Conservation (phyloP, 164 flowering plant species). For the Magnolia sinica region DNA sequence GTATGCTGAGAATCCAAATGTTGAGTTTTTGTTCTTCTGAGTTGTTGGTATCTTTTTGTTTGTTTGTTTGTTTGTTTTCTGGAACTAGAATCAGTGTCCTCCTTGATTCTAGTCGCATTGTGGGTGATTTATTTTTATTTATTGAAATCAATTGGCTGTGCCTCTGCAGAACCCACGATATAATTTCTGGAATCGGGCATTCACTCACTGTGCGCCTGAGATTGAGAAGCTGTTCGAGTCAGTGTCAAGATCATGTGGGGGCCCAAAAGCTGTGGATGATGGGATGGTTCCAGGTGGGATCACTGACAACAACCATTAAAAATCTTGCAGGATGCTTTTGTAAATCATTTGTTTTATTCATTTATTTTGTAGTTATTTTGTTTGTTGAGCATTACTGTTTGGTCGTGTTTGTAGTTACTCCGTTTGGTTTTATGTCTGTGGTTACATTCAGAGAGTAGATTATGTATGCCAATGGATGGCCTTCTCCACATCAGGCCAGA, state of each 20-base stretch:
- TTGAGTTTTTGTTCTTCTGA: neutral
- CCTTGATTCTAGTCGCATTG: neutral
- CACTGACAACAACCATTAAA: neutral
- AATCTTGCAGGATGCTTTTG: too few species aligned
- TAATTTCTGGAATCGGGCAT: conserved; percentile 85
- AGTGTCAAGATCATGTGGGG: conserved; percentile 89
- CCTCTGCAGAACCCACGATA: conserved; percentile 79
- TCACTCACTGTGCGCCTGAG: conserved; percentile 91
- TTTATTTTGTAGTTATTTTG: too few species aligned
- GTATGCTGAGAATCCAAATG: neutral
- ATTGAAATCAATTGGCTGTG: neutral
- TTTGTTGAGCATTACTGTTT: too few species aligned
- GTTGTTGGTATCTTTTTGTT: neutral
- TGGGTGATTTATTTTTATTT: neutral
- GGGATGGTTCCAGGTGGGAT: conserved; percentile 54
- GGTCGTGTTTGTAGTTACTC: too few species aligned
- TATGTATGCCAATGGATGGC: too few species aligned
- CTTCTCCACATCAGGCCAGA: too few species aligned
- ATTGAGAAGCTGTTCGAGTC: conserved; percentile 90
- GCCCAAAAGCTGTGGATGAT: conserved; percentile 78
- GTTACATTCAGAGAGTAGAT: too few species aligned
- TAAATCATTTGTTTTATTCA: too few species aligned
- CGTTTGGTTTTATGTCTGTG: too few species aligned
- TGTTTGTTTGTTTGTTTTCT: neutral
- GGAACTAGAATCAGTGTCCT: neutral